These are phyloP conservation scores for Colletotrichum phormii DNA, from an alignment of 2,329 filamentous ascomycete genomes.

Conservation along the genomic window DNA sequence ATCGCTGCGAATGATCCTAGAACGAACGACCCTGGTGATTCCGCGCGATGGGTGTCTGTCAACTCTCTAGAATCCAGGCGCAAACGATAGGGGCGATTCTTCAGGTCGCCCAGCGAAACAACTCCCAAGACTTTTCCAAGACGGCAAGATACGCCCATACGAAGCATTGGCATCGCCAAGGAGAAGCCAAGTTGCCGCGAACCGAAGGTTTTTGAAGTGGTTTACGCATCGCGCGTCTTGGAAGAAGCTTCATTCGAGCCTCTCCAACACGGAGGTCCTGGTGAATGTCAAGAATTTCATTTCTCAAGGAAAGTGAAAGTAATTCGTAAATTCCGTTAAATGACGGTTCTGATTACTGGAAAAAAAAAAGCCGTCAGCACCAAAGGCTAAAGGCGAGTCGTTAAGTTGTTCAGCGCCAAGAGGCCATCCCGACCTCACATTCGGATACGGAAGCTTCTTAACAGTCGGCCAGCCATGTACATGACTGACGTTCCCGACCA, in stretches of 20 bases:
- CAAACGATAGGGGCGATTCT: neutral
- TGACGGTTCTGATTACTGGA: no score
- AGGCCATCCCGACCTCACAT: neutral
- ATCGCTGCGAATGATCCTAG: neutral
- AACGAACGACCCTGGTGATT: neutral
- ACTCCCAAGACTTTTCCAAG: slow-evolving; percentile 29
- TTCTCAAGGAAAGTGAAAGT: no score
- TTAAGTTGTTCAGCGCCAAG: neutral
- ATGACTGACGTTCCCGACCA: neutral
- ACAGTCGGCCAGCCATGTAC: neutral
- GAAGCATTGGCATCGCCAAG: slow-evolving; percentile 34
- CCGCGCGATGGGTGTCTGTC: neutral
- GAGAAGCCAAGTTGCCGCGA: neutral
- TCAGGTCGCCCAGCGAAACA: neutral
- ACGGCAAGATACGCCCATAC: slow-evolving; percentile 31
- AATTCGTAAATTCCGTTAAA: no score
- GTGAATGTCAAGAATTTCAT: neutral
- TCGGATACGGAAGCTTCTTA: slow-evolving; percentile 14
- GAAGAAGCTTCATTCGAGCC: slow-evolving; percentile 1
- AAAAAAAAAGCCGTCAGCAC: neutral
- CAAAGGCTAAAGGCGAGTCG: neutral
- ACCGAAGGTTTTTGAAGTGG: slow-evolving; percentile 10
- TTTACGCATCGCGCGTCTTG: neutral
- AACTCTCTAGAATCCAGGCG: neutral
- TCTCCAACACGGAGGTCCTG: neutral